Conservation (phyloP, 2,329 filamentous ascomycete genomes). For the Fusarium ambrosium region DNA sequence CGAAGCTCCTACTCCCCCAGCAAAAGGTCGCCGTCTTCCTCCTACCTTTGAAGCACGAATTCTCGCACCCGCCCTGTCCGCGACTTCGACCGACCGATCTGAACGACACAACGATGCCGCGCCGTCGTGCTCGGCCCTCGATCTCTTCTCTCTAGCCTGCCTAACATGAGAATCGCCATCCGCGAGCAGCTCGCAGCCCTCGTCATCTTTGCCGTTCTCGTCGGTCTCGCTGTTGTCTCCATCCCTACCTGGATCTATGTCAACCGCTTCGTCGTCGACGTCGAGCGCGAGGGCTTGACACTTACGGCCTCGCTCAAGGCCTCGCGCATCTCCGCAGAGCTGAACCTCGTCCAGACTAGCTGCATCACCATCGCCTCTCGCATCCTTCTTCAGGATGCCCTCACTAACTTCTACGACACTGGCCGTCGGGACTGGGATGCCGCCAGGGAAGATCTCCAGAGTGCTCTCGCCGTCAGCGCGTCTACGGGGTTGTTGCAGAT, state of each 20-base stretch:
- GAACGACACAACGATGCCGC: slow-evolving; percentile 46
- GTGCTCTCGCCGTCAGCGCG: slow-evolving; percentile 74
- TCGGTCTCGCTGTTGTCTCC: slow-evolving; percentile 82
- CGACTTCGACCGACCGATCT: slow-evolving; percentile 16
- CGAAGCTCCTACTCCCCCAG: neutral
- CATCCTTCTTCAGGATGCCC: slow-evolving; percentile 68
- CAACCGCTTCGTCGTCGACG: slow-evolving; percentile 65
- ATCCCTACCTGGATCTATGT: slow-evolving; percentile 79
- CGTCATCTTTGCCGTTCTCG: slow-evolving; percentile 80
- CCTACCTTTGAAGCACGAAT: slow-evolving; percentile 13
- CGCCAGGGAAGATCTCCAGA: slow-evolving; percentile 75
- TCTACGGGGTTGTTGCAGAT: slow-evolving; percentile 75
- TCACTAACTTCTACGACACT: slow-evolving; percentile 66
- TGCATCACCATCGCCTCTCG: slow-evolving; percentile 79
- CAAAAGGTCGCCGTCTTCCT: slow-evolving; percentile 1
- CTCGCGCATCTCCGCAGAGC: slow-evolving; percentile 81
- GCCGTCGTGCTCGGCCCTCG: slow-evolving; percentile 38
- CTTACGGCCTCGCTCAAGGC: slow-evolving; percentile 90
- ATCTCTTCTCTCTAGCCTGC: slow-evolving; percentile 42
- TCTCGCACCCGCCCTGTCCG: slow-evolving; percentile 12
- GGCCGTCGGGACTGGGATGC: slow-evolving; percentile 68
- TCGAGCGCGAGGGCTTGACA: slow-evolving; percentile 73
- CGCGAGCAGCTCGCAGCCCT: slow-evolving; percentile 87
- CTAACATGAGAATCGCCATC: slow-evolving; percentile 84
- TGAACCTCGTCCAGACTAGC: slow-evolving; percentile 83